Evolutionary conservation across 176 grass and related monocot species (phyloP).

Genomic region (Eleusine indica): DNA sequence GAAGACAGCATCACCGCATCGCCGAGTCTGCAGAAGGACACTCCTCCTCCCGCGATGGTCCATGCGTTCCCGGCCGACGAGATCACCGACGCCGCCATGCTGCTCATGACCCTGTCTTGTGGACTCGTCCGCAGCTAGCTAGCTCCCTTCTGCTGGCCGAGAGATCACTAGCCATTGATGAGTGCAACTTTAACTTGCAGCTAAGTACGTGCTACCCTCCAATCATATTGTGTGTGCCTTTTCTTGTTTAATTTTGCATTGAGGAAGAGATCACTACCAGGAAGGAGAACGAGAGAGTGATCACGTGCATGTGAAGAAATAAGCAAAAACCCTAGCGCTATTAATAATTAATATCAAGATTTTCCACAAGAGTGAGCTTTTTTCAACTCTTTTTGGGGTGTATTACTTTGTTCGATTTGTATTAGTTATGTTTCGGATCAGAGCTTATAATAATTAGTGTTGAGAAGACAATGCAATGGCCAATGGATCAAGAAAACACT

Average conservation of each 20-base stretch:
- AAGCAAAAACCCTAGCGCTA: slow-evolving; percentile 21
- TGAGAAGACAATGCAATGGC: not conserved
- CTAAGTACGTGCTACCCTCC: not conserved
- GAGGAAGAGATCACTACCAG: slow-evolving; percentile 30
- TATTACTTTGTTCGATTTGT: slow-evolving; percentile 22
- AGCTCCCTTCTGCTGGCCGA: slow-evolving; percentile 1
- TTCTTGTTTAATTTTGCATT: slow-evolving; percentile 41
- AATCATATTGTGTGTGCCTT: slow-evolving; percentile 27
- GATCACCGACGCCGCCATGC: slow-evolving; percentile 78
- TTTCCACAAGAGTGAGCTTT: slow-evolving; percentile 36
- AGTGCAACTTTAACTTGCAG: slow-evolving; percentile 22
- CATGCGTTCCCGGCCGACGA: slow-evolving; percentile 59
- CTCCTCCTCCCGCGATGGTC: not conserved
- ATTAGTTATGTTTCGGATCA: slow-evolving; percentile 24
- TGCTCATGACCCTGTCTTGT: slow-evolving; percentile 93
- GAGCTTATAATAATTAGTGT: slow-evolving; percentile 12
- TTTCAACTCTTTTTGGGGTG: not conserved
- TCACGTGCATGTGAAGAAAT: slow-evolving; percentile 46
- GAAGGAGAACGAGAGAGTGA: slow-evolving; percentile 18
- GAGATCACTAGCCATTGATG: slow-evolving; percentile 26
- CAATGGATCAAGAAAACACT: not conserved
- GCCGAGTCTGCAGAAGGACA: slow-evolving; percentile 27
- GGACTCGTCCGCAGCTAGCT: slow-evolving; percentile 61
- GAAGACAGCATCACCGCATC: slow-evolving; percentile 10
- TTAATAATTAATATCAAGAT: slow-evolving; percentile 24